Percentiles rank a stretch among this genome's conserved stretches.
These are phyloP conservation scores for Areca catechu DNA, from an alignment of 176 grass and related monocot genomes.

Conservation along the genomic window DNA sequence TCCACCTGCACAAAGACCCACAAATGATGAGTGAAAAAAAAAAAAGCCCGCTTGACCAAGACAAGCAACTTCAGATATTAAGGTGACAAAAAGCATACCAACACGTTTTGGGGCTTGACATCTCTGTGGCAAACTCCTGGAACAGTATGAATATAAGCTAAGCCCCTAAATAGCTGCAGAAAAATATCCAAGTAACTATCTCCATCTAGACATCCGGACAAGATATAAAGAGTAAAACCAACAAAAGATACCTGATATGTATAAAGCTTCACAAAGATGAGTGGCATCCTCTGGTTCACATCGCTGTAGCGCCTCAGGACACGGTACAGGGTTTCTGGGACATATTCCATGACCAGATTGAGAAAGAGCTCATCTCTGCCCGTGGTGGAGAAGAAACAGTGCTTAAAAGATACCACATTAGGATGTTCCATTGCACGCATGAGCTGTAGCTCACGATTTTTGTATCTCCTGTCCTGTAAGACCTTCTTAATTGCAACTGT, in stretches of 20 bases:
- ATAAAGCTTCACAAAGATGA: slow-evolving; percentile 65
- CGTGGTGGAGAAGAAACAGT: slow-evolving; percentile 65
- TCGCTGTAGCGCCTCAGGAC: slow-evolving; percentile 55
- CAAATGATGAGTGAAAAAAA: background rate
- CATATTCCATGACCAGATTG: slow-evolving; percentile 38
- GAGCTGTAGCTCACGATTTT: slow-evolving; percentile 58
- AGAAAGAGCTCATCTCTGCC: slow-evolving; percentile 49
- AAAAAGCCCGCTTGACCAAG: background rate
- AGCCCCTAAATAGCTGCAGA: slow-evolving; percentile 51
- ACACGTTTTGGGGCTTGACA: slow-evolving; percentile 70
- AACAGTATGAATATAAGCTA: slow-evolving; percentile 58
- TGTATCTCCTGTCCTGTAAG: slow-evolving; percentile 51
- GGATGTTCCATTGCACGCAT: slow-evolving; percentile 54
- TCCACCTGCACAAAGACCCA: slow-evolving; percentile 30
- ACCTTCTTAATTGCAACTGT: slow-evolving; percentile 70
- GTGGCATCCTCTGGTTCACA: slow-evolving; percentile 46
- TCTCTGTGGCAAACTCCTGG: slow-evolving; percentile 57
- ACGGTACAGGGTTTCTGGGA: slow-evolving; percentile 44
- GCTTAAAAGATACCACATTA: slow-evolving; percentile 48
- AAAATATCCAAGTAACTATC: slow-evolving; percentile 2
- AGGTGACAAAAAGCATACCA: slow-evolving; percentile 30
- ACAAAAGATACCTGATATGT: slow-evolving; percentile 43
- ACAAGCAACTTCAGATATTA: background rate
- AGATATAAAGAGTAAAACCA: background rate
- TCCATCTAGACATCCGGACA: background rate